Base-by-base conservation (phyloP, 1,284 basidiomycete genomes). In the Ceratobasidium sp. region DNA sequence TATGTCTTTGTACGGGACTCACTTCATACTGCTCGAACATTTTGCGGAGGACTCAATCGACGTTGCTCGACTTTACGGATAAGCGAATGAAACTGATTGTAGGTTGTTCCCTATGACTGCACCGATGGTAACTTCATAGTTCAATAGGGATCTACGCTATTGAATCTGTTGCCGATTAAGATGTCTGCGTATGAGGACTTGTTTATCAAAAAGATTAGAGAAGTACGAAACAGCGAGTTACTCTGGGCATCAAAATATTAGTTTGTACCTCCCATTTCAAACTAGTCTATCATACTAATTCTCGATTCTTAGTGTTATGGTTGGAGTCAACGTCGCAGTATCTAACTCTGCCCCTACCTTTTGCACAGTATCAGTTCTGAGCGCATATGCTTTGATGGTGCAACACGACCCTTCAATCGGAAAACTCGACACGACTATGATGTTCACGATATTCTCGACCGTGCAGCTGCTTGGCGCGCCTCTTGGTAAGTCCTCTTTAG, bases 81-180 rank as follows among this genome's bases (percentile, higher is more conserved):
- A 61, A 61, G 28, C 59, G 59, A 14, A 61, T 61, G 41, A 61
- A 61, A 21, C 28, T 61, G 41, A 45, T 46, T 32, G 59, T 61
- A 34, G 28, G 59, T n/a, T 48, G 8, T 28, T 45, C 5, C 12
- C 14, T 36, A 2, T 23, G 9, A 21, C 1, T 3, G 12, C 18
- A n/a, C 21, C 23, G 23, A 21, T 36, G 14, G 32, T 18, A 36
- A 28, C 34, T 21, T 12, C 16, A 36, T 12, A 36, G 39, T 21
- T 9, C 21, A 10, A 12, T 21, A 61, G 59, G 59, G 41, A 2
- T 61, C 59, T 9, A 46, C 48, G 59, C 8, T 61, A 9, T 61
- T 45, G 10, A 61, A 61, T n/a, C n/a, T 34, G 28, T 21, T 61
- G 18, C 59, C 59, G 0, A 61, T 61, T 12, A 61, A 61, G n/a